These are phyloP conservation scores for Talaromyces sp. DNA, from an alignment of 2,329 filamentous ascomycete species.

Conservation along the genomic window DNA sequence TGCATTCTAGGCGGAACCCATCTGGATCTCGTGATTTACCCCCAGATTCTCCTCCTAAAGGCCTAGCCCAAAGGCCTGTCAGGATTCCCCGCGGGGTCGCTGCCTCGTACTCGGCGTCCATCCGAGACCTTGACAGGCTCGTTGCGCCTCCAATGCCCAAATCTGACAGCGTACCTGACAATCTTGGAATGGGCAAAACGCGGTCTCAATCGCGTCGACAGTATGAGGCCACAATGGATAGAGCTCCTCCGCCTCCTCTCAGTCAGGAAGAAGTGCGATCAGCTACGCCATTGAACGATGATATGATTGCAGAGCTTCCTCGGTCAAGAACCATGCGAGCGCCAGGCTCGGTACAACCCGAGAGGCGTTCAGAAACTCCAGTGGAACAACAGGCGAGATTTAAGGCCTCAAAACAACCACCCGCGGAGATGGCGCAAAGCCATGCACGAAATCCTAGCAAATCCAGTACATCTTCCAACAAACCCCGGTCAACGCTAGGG, in stretches of 20 bases:
- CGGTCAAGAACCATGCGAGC: slow-evolving; percentile 6
- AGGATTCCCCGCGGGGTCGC: slow-evolving; percentile 36
- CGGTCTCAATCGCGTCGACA: slow-evolving; percentile 39
- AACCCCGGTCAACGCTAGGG: slow-evolving; percentile 36
- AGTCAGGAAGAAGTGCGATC: slow-evolving; percentile 26
- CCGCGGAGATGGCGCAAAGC: background rate
- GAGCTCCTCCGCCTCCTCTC: slow-evolving; percentile 12
- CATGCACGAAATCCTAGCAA: slow-evolving; percentile 24
- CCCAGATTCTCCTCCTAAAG: slow-evolving; percentile 26
- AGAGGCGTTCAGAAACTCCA: slow-evolving; percentile 14
- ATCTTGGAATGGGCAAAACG: slow-evolving; percentile 40
- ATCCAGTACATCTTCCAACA: slow-evolving; percentile 29
- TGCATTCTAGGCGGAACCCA: slow-evolving; percentile 10
- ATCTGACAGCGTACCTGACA: slow-evolving; percentile 31
- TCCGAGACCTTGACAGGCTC: slow-evolving; percentile 31
- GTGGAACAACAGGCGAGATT: slow-evolving; percentile 11
- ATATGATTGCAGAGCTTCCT: background rate
- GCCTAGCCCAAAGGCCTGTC: slow-evolving; percentile 40
- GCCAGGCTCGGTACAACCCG: slow-evolving; percentile 13
- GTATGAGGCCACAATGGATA: slow-evolving; percentile 31
- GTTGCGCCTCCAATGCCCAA: slow-evolving; percentile 29
- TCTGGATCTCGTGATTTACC: slow-evolving; percentile 10
- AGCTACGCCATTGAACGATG: slow-evolving; percentile 16
- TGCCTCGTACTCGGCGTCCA: slow-evolving; percentile 32
- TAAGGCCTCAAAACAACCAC: background rate